These are phyloP conservation scores for Aspergillus sp. DNA, from an alignment of 2,329 filamentous ascomycete genomes.

Conservation along the genomic window DNA sequence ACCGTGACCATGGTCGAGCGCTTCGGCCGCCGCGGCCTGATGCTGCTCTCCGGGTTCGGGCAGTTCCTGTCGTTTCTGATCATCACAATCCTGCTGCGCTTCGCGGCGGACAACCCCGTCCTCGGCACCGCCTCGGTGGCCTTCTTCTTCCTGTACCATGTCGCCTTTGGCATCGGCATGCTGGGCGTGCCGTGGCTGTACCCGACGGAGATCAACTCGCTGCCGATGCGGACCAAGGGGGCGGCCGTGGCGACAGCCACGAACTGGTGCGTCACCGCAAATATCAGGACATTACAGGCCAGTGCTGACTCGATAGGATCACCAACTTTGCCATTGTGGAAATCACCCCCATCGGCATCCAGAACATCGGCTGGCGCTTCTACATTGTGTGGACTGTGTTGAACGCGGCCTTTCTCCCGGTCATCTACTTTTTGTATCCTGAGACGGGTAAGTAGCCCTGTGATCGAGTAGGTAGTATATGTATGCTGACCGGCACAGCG, in stretches of 20 bases:
- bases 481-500: slow-evolving; percentile 8
- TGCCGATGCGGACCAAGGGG: slow-evolving; percentile 49
- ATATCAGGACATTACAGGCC: no score
- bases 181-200: slow-evolving; percentile 40
- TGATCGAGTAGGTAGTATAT: not conserved
- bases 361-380: slow-evolving; percentile 41
- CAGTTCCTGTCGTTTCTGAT: slow-evolving; percentile 53
- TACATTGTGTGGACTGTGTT: slow-evolving; percentile 47
- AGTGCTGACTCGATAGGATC: slow-evolving; percentile 14
- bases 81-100: slow-evolving; percentile 52
- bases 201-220: slow-evolving; percentile 48
- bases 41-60: slow-evolving; percentile 53
- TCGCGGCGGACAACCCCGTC: slow-evolving; percentile 20
- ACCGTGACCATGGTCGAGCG: slow-evolving; percentile 50
- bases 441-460: slow-evolving; percentile 25
- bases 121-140: slow-evolving; percentile 39
- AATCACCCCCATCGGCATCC: slow-evolving; percentile 46
- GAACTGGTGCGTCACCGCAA: slow-evolving; percentile 46
- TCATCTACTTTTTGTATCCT: slow-evolving; percentile 44
- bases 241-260: slow-evolving; percentile 49
- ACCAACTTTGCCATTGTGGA: slow-evolving; percentile 38
- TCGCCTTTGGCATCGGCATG: slow-evolving; percentile 51
- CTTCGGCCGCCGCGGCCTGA: slow-evolving; percentile 56
- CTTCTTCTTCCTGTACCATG: slow-evolving; percentile 54
- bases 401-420: slow-evolving; percentile 49